Evolutionary conservation across 805 yeast species (phyloP).

Genomic region (Ogataea glucozyma): DNA sequence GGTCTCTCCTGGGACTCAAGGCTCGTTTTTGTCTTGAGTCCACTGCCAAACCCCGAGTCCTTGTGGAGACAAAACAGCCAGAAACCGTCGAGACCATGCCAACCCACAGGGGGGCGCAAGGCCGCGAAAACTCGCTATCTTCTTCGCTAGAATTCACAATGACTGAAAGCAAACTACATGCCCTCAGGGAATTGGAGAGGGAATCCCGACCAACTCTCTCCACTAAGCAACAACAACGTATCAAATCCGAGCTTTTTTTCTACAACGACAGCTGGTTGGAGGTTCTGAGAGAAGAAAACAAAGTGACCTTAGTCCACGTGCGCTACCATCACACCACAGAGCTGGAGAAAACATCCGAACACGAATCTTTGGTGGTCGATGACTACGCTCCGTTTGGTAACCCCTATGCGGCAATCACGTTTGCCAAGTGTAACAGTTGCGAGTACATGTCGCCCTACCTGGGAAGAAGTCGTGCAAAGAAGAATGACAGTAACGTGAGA

Average conservation of each 20-base stretch:
- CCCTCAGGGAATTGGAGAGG: not conserved
- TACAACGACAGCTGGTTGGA: constrained; percentile 13
- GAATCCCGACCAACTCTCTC: constrained; percentile 2
- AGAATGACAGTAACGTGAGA: constrained; percentile 9
- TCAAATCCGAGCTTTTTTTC: constrained; percentile 1
- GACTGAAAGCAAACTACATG: not conserved
- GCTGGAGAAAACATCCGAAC: not conserved
- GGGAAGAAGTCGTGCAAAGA: constrained; percentile 4
- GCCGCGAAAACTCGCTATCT: no score
- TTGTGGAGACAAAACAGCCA: no score
- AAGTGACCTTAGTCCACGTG: constrained; percentile 6
- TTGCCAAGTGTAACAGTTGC: constrained; percentile 9
- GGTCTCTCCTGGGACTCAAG: no score
- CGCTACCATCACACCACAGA: constrained; percentile 2
- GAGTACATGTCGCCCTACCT: constrained; percentile 1
- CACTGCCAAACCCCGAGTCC: no score
- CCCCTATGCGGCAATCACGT: constrained; percentile 14
- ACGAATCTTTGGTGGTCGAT: constrained; percentile 1
- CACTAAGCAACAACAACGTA: not conserved
- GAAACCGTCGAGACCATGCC: no score
- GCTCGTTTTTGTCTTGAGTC: no score
- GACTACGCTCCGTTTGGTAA: constrained; percentile 7
- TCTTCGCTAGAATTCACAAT: not conserved
- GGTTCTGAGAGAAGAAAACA: not conserved
- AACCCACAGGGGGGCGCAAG: no score